phyloP scores from a whole-genome alignment of 441 rosid genomes.

The Melianthus villosus region DNA sequence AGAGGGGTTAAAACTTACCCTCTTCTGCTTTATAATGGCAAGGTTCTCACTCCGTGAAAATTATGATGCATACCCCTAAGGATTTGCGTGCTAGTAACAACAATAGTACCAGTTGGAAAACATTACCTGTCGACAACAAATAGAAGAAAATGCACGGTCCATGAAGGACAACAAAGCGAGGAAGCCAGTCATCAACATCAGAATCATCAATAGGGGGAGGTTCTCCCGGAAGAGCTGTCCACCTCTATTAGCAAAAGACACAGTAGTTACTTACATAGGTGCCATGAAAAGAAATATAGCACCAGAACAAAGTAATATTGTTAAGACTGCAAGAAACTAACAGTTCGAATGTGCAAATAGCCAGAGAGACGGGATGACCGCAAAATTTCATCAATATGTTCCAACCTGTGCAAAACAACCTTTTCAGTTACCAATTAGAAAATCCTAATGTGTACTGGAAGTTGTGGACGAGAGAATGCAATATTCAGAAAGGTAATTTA shows the following conservation, averaged over 20 bases:
- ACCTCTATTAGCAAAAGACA: conserved; percentile 31
- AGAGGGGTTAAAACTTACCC: too few species aligned
- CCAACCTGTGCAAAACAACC: conserved; percentile 41
- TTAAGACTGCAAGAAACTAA: conserved; percentile 14
- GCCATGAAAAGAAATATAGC: conserved; percentile 6
- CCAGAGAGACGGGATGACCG: conserved; percentile 78
- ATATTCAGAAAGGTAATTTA: neutral
- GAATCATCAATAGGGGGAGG: conserved; percentile 75
- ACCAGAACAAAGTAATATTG: conserved; percentile 4
- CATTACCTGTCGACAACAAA: conserved; percentile 55
- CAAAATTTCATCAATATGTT: conserved; percentile 73
- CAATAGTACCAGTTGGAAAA: too few species aligned
- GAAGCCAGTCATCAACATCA: conserved; percentile 95
- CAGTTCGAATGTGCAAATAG: conserved; percentile 64
- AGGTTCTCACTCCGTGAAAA: neutral
- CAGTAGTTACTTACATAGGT: neutral
- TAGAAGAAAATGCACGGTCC: conserved; percentile 77
- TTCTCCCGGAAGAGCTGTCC: conserved; percentile 91
- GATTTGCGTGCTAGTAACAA: neutral
- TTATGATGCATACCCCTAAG: neutral
- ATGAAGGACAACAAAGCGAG: conserved; percentile 82
- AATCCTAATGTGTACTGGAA: neutral
- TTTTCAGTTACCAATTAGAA: conserved; percentile 2
- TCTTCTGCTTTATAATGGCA: too few species aligned
- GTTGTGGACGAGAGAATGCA: neutral